Conservation (phyloP, 2,329 filamentous ascomycete genomes). For the Paecilomyces dactylethromorphus region DNA sequence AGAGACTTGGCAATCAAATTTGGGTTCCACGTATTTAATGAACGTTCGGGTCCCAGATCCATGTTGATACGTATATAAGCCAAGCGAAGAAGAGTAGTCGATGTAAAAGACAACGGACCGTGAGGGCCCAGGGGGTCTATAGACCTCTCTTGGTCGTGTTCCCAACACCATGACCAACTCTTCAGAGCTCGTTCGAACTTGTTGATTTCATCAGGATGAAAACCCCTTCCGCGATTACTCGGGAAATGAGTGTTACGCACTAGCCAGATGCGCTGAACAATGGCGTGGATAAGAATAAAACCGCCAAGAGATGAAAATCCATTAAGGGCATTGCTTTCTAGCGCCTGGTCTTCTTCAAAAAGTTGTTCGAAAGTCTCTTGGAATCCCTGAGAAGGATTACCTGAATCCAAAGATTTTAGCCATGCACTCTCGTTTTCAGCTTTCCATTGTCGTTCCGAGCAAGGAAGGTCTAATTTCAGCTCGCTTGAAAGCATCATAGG, state of each 20-base stretch:
- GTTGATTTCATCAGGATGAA: slow-evolving; percentile 33
- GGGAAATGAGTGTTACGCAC: slow-evolving; percentile 42
- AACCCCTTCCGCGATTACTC: slow-evolving; percentile 23
- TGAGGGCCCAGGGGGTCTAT: slow-evolving; percentile 28
- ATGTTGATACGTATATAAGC: slow-evolving; percentile 55
- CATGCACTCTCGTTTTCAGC: slow-evolving; percentile 6
- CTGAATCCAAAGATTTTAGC: slow-evolving; percentile 8
- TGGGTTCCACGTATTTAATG: slow-evolving; percentile 3
- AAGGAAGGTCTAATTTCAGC: slow-evolving; percentile 17
- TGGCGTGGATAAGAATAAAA: slow-evolving; percentile 62
- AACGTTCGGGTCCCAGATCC: slow-evolving; percentile 49
- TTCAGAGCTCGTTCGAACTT: slow-evolving; percentile 37
- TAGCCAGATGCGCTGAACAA: slow-evolving; percentile 66
- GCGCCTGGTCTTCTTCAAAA: slow-evolving; percentile 5
- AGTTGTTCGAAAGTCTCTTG: slow-evolving; percentile 10
- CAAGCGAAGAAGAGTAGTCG: slow-evolving; percentile 57
- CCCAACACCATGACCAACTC: slow-evolving; percentile 36
- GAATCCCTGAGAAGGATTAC: too few species aligned
- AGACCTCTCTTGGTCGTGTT: slow-evolving; percentile 32
- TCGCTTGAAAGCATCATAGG: slow-evolving; percentile 18
- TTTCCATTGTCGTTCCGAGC: slow-evolving; percentile 12
- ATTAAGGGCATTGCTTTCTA: too few species aligned
- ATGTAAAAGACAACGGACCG: slow-evolving; percentile 59
- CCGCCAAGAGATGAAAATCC: slow-evolving; percentile 50
- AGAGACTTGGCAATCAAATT: slow-evolving; percentile 23